Conservation (phyloP, 202 grass and related monocot genomes). For the Bolboschoenoplectus hybrid region DNA sequence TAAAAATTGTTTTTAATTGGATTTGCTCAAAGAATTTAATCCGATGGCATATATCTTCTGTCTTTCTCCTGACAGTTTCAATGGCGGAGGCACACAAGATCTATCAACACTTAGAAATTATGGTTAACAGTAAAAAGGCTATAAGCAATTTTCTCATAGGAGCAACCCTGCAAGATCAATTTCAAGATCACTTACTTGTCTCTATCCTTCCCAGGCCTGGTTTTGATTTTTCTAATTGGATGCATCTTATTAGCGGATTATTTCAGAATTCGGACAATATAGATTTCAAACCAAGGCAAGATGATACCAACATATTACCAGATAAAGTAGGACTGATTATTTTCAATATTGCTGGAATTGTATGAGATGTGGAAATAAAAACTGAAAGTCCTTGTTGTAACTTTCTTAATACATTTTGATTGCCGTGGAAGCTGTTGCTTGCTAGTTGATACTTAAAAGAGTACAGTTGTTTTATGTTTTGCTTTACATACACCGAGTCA, state of each 20-base stretch:
- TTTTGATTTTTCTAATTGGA: too few relatives aligned
- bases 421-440: background rate
- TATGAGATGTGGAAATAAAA: background rate
- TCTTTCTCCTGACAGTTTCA: background rate
- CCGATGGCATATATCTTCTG: background rate
- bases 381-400: background rate
- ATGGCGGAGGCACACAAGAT: too few relatives aligned
- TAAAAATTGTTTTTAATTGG: too few relatives aligned
- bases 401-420: background rate
- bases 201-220: too few relatives aligned
- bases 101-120: too few relatives aligned
- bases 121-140: too few relatives aligned
- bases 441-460: too few relatives aligned
- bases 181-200: too few relatives aligned
- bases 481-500: background rate
- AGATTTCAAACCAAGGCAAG: background rate
- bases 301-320: background rate
- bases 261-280: background rate
- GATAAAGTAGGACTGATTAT: background rate
- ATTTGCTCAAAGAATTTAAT: background rate
- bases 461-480: background rate
- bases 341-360: background rate
- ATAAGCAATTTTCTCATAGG: too few relatives aligned
- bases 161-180: too few relatives aligned
- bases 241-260: too few relatives aligned